Evolutionary conservation across 805 yeast genomes (phyloP).

Genomic region (Hanseniaspora guilliermondii): DNA sequence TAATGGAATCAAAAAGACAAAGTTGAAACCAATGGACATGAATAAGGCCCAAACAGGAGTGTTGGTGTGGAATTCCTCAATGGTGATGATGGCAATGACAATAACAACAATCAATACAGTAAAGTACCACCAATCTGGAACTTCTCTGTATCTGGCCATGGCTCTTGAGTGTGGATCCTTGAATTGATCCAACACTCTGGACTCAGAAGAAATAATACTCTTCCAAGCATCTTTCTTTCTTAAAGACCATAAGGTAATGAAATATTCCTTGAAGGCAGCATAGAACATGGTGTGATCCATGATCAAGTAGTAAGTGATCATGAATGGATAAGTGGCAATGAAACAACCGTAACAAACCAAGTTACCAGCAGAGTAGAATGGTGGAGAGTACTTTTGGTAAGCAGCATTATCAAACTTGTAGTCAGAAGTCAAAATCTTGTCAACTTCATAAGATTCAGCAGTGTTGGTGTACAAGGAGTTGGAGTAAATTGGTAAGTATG

Average conservation of each 20-base stretch:
- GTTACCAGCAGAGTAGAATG: conserved; percentile 53
- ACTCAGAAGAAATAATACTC: conserved; percentile 27
- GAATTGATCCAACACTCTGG: conserved; percentile 19
- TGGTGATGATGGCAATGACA: conserved; percentile 30
- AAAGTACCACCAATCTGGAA: conserved; percentile 51
- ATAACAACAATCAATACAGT: conserved; percentile 32
- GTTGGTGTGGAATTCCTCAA: conserved; percentile 36
- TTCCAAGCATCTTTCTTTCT: conserved; percentile 17
- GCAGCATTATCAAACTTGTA: conserved; percentile 33
- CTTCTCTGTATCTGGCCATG: conserved; percentile 47
- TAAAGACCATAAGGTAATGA: conserved; percentile 14
- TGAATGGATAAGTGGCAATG: conserved; percentile 45
- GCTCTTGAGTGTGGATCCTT: conserved; percentile 46
- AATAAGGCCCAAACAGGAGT: conserved; percentile 55
- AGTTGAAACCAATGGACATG: conserved; percentile 39
- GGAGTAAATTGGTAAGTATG: conserved; percentile 47
- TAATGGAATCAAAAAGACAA: conserved; percentile 44
- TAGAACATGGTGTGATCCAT: conserved; percentile 34
- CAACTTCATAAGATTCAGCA: conserved; percentile 36
- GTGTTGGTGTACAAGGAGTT: conserved; percentile 39
- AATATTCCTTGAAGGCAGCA: conserved; percentile 29
- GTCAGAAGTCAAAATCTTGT: conserved; percentile 35
- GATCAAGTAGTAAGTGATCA: conserved; percentile 36
- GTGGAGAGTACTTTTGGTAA: conserved; percentile 48
- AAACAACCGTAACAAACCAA: conserved; percentile 46